Percentiles rank a stretch among this genome's conserved stretches.
These are phyloP conservation scores for Trypanosoma theileri DNA, from an alignment of 208 protist genomes.

Conservation along the genomic window DNA sequence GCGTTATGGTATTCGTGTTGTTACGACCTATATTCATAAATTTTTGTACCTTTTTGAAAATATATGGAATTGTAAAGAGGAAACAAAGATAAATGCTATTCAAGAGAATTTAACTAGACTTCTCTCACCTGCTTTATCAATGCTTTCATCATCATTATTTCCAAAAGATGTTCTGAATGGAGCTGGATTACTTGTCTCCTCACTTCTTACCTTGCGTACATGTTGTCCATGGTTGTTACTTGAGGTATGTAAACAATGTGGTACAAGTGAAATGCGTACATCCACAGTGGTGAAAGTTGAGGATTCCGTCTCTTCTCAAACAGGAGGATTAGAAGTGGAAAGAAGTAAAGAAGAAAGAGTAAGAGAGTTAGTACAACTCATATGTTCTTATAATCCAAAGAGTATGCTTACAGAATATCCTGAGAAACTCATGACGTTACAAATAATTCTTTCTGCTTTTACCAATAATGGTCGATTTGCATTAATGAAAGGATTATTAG, in stretches of 20 bases:
- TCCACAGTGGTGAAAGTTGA: not conserved
- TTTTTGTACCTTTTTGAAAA: slow-evolving; percentile 46
- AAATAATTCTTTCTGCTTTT: slow-evolving; percentile 41
- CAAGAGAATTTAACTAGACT: slow-evolving; percentile 40
- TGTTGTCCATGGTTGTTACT: slow-evolving; percentile 51
- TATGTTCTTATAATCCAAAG: slow-evolving; percentile 25
- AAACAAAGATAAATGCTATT: not conserved
- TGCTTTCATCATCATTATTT: slow-evolving; percentile 67
- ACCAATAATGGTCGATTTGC: slow-evolving; percentile 83
- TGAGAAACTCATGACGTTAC: slow-evolving; percentile 24
- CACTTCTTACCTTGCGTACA: slow-evolving; percentile 62
- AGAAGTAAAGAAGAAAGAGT: slow-evolving; percentile 12
- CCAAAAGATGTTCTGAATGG: slow-evolving; percentile 91
- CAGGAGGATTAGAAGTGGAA: too few relatives aligned
- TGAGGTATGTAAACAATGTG: slow-evolving; percentile 42
- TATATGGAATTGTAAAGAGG: slow-evolving; percentile 10
- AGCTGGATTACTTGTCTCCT: slow-evolving; percentile 73
- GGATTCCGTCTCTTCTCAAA: slow-evolving; percentile 1
- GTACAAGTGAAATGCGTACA: not conserved
- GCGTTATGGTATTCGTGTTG: slow-evolving; percentile 80
- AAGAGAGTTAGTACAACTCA: slow-evolving; percentile 23
- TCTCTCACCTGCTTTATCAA: slow-evolving; percentile 48
- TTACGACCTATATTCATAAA: slow-evolving; percentile 83
- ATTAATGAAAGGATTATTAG: slow-evolving; percentile 79
- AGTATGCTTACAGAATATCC: not conserved